Base-by-base conservation (phyloP, 331 rosid genomes). In the Spiraea crenata region DNA sequence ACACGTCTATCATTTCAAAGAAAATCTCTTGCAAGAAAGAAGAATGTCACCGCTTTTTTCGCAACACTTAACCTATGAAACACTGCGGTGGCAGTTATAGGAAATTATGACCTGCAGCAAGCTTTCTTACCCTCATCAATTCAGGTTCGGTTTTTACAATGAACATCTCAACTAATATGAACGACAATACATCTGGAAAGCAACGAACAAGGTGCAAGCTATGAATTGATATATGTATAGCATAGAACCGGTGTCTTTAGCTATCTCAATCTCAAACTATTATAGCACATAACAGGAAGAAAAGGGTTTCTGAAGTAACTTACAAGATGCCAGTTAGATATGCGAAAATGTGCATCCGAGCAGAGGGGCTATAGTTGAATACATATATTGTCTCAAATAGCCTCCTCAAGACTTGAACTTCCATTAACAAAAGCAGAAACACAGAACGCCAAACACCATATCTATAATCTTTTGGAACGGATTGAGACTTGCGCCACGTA, bases 311-410 rank as follows among this genome's bases (percentile, higher is more conserved):
- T 56, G 47, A 44, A 48, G 72, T 63, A 78, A 83, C 98, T 89
- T 82, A 93, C 99, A 84, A 89, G 60, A 85, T 59, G 74, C 99
- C 97, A 38, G 95, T 74, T 15, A 93, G 84, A 82, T 93, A 93
- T 38, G 96, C 97, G 44, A 90, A 1, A 76, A 87, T 60, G 76
- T 93, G 97, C 99, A 91, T 93, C 66, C 88, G 82, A 76, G 99
- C 96, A n/a, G 87, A 82, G 35, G 87, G 86, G 73, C 99, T 84
- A 54, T 91, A 90, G 46, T 83, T 82, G 83, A 89, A 93, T 37
- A 87, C 90, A 37, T 80, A 80, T 39, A 84, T 79, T 7, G 87
- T 79, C 76, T 93, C 97, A 74, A 72, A 80, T 44, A 93, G 87
- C 55, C 95, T 95, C 74, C 96, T 77, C 46, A 84, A 69, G 55